Conservation (phyloP, 306 rosid species). For the Heteromeles arbutifolia region DNA sequence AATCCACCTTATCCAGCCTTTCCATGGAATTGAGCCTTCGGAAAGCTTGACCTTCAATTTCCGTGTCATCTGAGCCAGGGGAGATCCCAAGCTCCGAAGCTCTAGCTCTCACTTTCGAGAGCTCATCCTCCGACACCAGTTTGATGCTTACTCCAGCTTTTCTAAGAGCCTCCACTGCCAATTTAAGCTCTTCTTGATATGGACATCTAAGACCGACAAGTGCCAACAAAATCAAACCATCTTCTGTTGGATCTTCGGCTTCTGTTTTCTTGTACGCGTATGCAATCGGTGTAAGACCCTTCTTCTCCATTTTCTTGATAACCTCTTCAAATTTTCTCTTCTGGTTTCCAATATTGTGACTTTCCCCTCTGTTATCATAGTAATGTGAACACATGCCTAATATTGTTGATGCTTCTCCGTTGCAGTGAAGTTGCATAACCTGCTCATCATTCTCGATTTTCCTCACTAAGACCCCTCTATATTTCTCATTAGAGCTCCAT, state of each 20-base stretch:
- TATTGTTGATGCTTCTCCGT: slow-evolving; percentile 47
- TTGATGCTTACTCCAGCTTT: slow-evolving; percentile 28
- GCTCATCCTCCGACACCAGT: slow-evolving; percentile 54
- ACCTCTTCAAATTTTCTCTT: slow-evolving; percentile 9
- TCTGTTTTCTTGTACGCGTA: slow-evolving; percentile 42
- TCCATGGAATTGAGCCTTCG: slow-evolving; percentile 13
- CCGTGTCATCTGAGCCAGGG: background rate
- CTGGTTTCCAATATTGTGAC: slow-evolving; percentile 28
- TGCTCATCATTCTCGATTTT: slow-evolving; percentile 6
- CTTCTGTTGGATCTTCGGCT: slow-evolving; percentile 22
- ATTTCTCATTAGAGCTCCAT: slow-evolving; percentile 19
- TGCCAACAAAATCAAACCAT: slow-evolving; percentile 44
- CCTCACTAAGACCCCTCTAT: slow-evolving; percentile 29
- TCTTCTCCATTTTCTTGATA: slow-evolving; percentile 34
- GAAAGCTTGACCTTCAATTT: slow-evolving; percentile 27
- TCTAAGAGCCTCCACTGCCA: slow-evolving; percentile 24
- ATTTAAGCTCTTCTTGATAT: slow-evolving; percentile 9
- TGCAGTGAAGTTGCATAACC: slow-evolving; percentile 36
- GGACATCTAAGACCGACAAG: slow-evolving; percentile 36
- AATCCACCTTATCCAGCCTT: slow-evolving; percentile 11
- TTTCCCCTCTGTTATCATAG: slow-evolving; percentile 29
- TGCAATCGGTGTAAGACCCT: slow-evolving; percentile 48
- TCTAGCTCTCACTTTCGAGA: slow-evolving; percentile 12
- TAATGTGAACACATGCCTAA: slow-evolving; percentile 51
- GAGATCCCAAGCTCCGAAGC: slow-evolving; percentile 43